phyloP scores from a whole-genome alignment of 2,329 filamentous ascomycete genomes.

The Phyllosticta paracitricarpa region DNA sequence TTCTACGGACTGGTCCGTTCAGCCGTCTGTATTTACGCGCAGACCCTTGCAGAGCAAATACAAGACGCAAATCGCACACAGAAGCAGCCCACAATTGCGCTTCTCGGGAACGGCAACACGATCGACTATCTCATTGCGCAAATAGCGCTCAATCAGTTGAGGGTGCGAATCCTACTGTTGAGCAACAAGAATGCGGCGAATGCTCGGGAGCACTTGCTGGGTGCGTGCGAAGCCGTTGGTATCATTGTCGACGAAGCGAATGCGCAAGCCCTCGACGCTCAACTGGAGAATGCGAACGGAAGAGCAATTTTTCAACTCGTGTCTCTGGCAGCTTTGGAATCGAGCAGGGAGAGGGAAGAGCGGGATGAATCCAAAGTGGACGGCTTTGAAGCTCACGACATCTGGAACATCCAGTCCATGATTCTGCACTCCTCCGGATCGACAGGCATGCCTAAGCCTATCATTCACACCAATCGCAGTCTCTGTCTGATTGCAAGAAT shows the following conservation, averaged over 20 bases:
- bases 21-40: slow-evolving; percentile 17
- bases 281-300: neutral
- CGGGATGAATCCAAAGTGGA: neutral
- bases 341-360: neutral
- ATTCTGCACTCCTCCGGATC: slow-evolving; percentile 46
- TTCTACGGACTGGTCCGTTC: slow-evolving; percentile 14
- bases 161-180: slow-evolving; percentile 20
- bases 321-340: neutral
- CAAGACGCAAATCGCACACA: slow-evolving; percentile 14
- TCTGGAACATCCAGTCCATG: slow-evolving; percentile 25
- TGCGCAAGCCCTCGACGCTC: neutral
- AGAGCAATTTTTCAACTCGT: neutral
- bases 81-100: slow-evolving; percentile 21
- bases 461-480: slow-evolving; percentile 23
- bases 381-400: slow-evolving; percentile 17
- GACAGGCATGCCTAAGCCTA: slow-evolving; percentile 54
- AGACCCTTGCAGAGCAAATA: slow-evolving; percentile 16
- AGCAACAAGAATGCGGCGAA: slow-evolving; percentile 20
- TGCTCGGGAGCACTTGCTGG: slow-evolving; percentile 19
- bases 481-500: slow-evolving; percentile 26
- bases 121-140: slow-evolving; percentile 23
- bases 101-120: slow-evolving; percentile 20
- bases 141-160: slow-evolving; percentile 23
- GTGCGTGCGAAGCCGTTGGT: slow-evolving; percentile 17
- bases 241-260: slow-evolving; percentile 21